phyloP scores from a whole-genome alignment of 1,139 yeast genomes.

The Sugiyamaella grinbergsii region DNA sequence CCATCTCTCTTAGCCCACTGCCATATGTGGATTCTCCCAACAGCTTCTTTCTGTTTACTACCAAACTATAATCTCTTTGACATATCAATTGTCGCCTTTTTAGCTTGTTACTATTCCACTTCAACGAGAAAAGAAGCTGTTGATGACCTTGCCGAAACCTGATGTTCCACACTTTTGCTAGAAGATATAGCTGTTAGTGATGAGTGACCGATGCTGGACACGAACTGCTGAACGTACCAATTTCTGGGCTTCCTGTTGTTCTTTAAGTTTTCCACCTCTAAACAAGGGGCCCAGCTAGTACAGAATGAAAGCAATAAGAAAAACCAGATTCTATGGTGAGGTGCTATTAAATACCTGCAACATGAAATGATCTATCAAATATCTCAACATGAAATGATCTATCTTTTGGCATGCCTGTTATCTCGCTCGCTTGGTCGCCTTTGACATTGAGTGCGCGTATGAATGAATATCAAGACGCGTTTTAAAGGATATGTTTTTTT shows the following conservation, averaged over 20 bases:
- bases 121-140: slow-evolving; percentile 15
- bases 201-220: too few relatives aligned
- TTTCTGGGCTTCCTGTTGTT: background rate
- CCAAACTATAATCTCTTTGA: slow-evolving; percentile 7
- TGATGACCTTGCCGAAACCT: slow-evolving; percentile 2
- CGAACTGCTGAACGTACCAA: background rate
- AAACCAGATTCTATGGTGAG: too few relatives aligned
- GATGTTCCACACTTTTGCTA: slow-evolving; percentile 5
- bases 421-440: too few relatives aligned
- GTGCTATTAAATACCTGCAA: background rate
- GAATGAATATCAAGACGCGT: slow-evolving; percentile 1
- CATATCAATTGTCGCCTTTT: slow-evolving; percentile 3
- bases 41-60: slow-evolving; percentile 12
- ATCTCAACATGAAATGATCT: background rate
- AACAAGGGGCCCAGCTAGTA: background rate
- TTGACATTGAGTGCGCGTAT: background rate
- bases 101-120: slow-evolving; percentile 2
- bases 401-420: background rate
- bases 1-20: background rate
- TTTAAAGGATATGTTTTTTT: background rate
- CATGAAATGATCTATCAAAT: background rate
- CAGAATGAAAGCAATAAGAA: background rate
- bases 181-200: too few relatives aligned
- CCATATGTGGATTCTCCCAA: background rate
- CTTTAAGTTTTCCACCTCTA: background rate